phyloP scores from a whole-genome alignment of 371 early-diverging fungal species.

The Batkoa obscura region DNA sequence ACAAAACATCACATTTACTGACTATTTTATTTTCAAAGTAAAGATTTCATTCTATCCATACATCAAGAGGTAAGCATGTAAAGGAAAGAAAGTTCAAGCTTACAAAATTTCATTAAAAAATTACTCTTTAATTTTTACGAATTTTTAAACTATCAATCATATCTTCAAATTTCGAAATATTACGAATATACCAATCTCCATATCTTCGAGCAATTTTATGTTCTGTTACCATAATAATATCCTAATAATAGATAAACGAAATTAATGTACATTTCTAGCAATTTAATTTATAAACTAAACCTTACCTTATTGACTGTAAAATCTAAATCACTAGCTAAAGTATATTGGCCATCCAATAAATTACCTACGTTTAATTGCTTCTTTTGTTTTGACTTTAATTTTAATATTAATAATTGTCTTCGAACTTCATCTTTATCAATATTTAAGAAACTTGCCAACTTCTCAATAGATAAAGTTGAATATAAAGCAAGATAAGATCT shows the following conservation, averaged over 20 bases:
- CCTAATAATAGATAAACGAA: slow-evolving; percentile 20
- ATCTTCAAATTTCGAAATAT: slow-evolving; percentile 65
- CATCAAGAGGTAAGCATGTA: no score
- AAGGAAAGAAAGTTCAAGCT: no score
- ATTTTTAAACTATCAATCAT: background rate
- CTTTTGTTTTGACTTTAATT: slow-evolving; percentile 80
- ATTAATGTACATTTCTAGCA: background rate
- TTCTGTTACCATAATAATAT: slow-evolving; percentile 86
- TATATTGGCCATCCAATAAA: slow-evolving; percentile 60
- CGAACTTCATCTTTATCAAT: slow-evolving; percentile 55
- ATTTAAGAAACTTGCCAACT: slow-evolving; percentile 76
- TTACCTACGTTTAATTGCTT: slow-evolving; percentile 46
- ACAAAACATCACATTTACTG: no score
- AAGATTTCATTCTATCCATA: no score
- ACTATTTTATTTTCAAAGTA: no score
- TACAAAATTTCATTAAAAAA: no score
- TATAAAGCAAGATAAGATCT: slow-evolving; percentile 88
- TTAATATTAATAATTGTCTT: slow-evolving; percentile 71
- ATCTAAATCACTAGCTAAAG: slow-evolving; percentile 67
- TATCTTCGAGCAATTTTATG: slow-evolving; percentile 79
- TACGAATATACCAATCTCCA: slow-evolving; percentile 89
- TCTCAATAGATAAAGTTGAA: slow-evolving; percentile 71
- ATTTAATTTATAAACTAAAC: background rate
- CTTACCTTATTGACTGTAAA: slow-evolving; percentile 60
- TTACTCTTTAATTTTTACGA: no score